Base-by-base conservation (phyloP, 805 yeast species). In the Ogataea thermomethanolica region DNA sequence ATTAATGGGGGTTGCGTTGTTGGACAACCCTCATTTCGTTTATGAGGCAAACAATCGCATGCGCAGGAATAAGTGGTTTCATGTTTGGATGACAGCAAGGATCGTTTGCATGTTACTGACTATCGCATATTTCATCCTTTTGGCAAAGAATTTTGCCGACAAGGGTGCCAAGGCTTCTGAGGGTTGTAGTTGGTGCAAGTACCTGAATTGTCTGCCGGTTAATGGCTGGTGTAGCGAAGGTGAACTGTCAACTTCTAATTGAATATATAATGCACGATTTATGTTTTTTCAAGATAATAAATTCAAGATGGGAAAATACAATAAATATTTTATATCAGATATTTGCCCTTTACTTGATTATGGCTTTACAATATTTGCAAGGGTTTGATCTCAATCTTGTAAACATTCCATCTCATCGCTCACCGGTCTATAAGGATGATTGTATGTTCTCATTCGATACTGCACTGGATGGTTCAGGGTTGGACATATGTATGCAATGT, bases 401-500 rank as follows among this genome's bases (percentile, higher is more conserved):
- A 8, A 26, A 30, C 5, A 43, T 53, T 4, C 67, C 67, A 4
- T 40, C 49, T 3, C 40, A 65, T 23, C 62, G 66, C 3, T 45
- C 62, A 17, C 66, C 71, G 2, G 77, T 90, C 12, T 81, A 78
- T 54, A 90, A 87, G 56, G 97, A 91, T 65, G 96, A 89, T 50
- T 90, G 97, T 58, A 84, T 84, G 66, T 91, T 76, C 63, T 83
- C 90, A 38, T 91, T 84, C 56, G 91, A 81, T 45, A 78, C 86
- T 0, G 76, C 86, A 4, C 64, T 66, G 37, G 75, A 73, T 35
- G 48, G 51, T 8, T 38, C 58, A 6, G 95, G 95, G 0, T 59
- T 91, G 12, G 90, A 84, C 54, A 76, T 90, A 10, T 90, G 96
- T 48, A 65, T 93, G 36, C 51, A 65, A 2, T 82, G 95, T 50